These are phyloP conservation scores for Symbiodinium pilosum DNA, from an alignment of 73 alveolate genomes.

Conservation along the genomic window DNA sequence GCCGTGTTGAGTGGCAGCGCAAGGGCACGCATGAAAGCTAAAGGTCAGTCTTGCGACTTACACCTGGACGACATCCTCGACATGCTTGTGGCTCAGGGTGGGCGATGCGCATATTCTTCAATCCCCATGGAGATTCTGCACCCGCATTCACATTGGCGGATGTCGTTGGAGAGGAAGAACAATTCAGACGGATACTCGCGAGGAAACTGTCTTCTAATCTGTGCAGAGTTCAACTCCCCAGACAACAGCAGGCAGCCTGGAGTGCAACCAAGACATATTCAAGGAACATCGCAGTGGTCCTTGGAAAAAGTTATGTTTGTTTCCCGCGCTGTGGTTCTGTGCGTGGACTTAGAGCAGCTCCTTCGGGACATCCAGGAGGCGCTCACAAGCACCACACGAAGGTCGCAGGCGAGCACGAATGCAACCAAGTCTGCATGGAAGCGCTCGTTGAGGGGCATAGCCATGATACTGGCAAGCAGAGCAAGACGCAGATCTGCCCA, in stretches of 20 bases:
- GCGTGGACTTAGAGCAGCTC: too few relatives aligned
- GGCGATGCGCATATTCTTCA: conserved; percentile 23
- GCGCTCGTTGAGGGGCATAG: too few relatives aligned
- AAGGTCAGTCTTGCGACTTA: neutral
- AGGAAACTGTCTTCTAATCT: conserved; percentile 17
- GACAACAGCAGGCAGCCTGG: neutral
- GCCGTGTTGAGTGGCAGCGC: neutral
- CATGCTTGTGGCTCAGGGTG: neutral
- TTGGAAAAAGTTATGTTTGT: neutral
- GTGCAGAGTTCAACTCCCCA: conserved; percentile 29
- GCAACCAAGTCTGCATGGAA: too few relatives aligned
- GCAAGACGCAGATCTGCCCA: too few relatives aligned
- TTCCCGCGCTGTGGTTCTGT: neutral
- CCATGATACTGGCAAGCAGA: too few relatives aligned
- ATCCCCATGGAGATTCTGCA: neutral
- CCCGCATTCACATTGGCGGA: conserved; percentile 30
- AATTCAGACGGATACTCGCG: conserved; percentile 8
- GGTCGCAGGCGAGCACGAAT: too few relatives aligned
- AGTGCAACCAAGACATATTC: neutral
- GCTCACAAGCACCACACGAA: too few relatives aligned
- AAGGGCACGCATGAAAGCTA: neutral
- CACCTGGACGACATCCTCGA: neutral
- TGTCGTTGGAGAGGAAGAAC: conserved; percentile 43
- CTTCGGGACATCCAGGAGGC: too few relatives aligned
- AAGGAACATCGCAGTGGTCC: conserved; percentile 43